Conservation (phyloP, 2,329 filamentous ascomycete genomes). For the Alternaria atra region DNA sequence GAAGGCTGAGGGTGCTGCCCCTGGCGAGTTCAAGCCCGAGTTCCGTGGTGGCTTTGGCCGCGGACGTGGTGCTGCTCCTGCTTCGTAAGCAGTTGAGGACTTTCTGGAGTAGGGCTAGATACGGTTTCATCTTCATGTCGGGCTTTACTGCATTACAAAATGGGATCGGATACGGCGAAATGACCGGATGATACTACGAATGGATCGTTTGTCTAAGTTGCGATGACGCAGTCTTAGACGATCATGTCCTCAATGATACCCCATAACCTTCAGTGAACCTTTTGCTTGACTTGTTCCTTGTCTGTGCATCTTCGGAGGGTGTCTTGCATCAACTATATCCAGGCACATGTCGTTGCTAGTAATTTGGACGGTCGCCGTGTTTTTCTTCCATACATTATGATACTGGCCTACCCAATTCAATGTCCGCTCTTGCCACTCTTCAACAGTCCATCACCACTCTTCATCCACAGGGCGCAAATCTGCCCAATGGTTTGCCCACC, state of each 20-base stretch:
- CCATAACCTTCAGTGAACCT: slow-evolving; percentile 42
- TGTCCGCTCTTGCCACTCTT: slow-evolving; percentile 55
- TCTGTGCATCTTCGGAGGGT: not conserved
- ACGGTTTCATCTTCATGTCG: slow-evolving; percentile 37
- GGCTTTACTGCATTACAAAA: slow-evolving; percentile 47
- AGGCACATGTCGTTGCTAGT: not conserved
- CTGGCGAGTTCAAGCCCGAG: slow-evolving; percentile 55
- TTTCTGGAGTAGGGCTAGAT: slow-evolving; percentile 32
- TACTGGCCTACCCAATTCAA: slow-evolving; percentile 19
- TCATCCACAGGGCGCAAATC: slow-evolving; percentile 62
- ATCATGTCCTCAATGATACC: slow-evolving; percentile 50
- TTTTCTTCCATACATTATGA: too few species aligned
- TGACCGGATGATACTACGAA: slow-evolving; percentile 52
- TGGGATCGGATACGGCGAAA: slow-evolving; percentile 50
- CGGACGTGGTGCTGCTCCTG: slow-evolving; percentile 49
- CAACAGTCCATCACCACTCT: slow-evolving; percentile 59
- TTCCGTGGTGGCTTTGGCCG: slow-evolving; percentile 56
- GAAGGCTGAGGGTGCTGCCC: slow-evolving; percentile 51
- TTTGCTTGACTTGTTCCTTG: not conserved
- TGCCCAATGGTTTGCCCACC: slow-evolving; percentile 51
- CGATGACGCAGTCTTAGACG: slow-evolving; percentile 32
- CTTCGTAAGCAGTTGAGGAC: slow-evolving; percentile 44
- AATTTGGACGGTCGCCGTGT: not conserved
- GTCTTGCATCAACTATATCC: not conserved
- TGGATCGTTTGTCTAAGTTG: slow-evolving; percentile 42